Evolutionary conservation across 192 early-diverging fungal species (phyloP).

Genomic region (Irineochytrium annulatum): DNA sequence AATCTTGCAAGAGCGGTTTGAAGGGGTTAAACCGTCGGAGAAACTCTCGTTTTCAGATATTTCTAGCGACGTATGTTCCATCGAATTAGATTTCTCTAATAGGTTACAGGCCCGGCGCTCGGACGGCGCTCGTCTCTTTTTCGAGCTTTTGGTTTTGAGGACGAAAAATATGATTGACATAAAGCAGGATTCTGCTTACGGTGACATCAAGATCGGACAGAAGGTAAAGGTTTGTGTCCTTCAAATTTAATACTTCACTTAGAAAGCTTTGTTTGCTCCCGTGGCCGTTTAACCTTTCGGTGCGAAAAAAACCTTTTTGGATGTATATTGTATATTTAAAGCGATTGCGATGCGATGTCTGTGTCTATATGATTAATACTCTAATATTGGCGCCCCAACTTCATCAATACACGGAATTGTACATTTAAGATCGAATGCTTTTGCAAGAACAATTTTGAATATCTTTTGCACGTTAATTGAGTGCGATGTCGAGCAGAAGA

Average conservation of each 20-base stretch:
- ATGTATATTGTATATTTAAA: background rate
- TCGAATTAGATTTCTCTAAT: constrained; percentile 12
- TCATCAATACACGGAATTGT: constrained; percentile 91
- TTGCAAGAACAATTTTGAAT: constrained; percentile 92
- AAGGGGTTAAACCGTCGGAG: background rate
- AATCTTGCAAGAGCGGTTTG: constrained; percentile 28
- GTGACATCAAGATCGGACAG: constrained; percentile 68
- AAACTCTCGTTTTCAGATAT: background rate
- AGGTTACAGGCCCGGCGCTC: constrained; percentile 40
- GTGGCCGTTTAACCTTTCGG: too few relatives aligned
- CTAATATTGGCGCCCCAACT: constrained; percentile 85
- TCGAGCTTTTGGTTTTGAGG: constrained; percentile 86
- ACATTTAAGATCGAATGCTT: constrained; percentile 90
- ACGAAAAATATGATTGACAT: constrained; percentile 82
- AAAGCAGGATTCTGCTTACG: constrained; percentile 74
- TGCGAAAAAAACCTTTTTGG: too few relatives aligned
- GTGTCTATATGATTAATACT: too few relatives aligned
- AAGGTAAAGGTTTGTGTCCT: too few relatives aligned
- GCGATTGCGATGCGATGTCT: too few relatives aligned
- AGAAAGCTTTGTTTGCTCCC: too few relatives aligned
- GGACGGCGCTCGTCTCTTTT: constrained; percentile 82
- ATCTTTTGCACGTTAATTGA: constrained; percentile 97
- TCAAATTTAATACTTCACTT: too few relatives aligned
- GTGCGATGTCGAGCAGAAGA: constrained; percentile 90
- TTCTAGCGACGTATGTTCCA: background rate